A percentile compares a stretch with the other conserved stretches of the same genome.
phyloP scores from a whole-genome alignment of 2,329 filamentous ascomycete species.

The Exophiala sp. region DNA sequence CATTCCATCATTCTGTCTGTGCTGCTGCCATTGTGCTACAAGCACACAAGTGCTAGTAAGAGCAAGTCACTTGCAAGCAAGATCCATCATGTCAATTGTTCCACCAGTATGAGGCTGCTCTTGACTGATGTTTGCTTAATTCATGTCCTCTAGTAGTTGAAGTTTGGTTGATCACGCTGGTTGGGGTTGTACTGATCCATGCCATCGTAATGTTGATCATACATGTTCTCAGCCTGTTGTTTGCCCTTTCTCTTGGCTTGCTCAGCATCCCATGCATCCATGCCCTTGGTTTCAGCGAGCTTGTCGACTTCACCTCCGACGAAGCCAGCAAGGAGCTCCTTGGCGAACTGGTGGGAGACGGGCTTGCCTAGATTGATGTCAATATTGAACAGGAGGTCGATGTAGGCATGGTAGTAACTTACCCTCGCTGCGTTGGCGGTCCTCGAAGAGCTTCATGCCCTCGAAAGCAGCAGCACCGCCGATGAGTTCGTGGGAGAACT shows the following conservation, averaged over 20 bases:
- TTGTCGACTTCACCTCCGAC: constrained; percentile 74
- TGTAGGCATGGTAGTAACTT: constrained; percentile 27
- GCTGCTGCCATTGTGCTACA: background rate
- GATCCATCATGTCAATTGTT: too few relatives aligned
- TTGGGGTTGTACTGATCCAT: constrained; percentile 54
- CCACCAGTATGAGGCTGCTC: background rate
- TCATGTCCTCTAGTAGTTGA: constrained; percentile 29
- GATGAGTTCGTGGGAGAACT: constrained; percentile 68
- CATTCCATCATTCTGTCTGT: background rate
- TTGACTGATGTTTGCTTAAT: background rate
- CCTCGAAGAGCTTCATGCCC: constrained; percentile 76
- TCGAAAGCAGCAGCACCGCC: constrained; percentile 74
- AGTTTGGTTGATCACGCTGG: constrained; percentile 34
- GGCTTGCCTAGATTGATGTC: constrained; percentile 54
- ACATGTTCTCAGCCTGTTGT: constrained; percentile 57
- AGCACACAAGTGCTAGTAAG: too few relatives aligned
- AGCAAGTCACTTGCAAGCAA: too few relatives aligned
- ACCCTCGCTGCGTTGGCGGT: constrained; percentile 68
- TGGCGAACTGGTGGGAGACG: constrained; percentile 70
- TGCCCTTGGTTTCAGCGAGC: constrained; percentile 67
- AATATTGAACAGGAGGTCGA: background rate
- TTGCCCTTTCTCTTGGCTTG: constrained; percentile 58
- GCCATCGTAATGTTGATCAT: constrained; percentile 59
- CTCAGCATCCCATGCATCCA: constrained; percentile 57
- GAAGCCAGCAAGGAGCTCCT: constrained; percentile 69